Percentiles rank a stretch among this genome's conserved stretches.
These are phyloP conservation scores for Podospora tetraspora DNA, from an alignment of 495 filamentous ascomycete genomes.

Conservation along the genomic window DNA sequence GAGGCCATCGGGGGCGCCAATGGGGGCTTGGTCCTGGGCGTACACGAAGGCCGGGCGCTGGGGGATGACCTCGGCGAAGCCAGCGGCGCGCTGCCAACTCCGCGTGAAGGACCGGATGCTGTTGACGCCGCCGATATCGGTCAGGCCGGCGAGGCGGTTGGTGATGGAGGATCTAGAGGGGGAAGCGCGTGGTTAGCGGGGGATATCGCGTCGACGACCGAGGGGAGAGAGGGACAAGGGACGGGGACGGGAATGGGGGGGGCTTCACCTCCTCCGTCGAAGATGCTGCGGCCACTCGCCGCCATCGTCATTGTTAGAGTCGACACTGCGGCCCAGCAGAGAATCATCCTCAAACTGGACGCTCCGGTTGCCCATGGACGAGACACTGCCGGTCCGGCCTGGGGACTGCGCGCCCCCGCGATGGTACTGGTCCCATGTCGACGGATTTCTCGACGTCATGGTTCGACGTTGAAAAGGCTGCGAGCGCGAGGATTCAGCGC, in stretches of 20 bases:
- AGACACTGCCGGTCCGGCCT: slow-evolving; percentile 32
- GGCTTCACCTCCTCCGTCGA: slow-evolving; percentile 33
- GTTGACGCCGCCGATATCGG: slow-evolving; percentile 84
- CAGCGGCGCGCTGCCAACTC: slow-evolving; percentile 88
- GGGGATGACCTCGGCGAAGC: slow-evolving; percentile 79
- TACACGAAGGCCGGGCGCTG: slow-evolving; percentile 66
- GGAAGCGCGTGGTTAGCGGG: neutral
- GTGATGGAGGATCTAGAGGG: slow-evolving; percentile 64
- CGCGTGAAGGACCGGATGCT: slow-evolving; percentile 91
- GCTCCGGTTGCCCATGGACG: slow-evolving; percentile 33
- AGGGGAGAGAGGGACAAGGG: neutral
- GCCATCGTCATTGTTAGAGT: slow-evolving; percentile 24
- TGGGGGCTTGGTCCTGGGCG: slow-evolving; percentile 41
- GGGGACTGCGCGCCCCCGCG: slow-evolving; percentile 26
- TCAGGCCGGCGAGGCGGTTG: slow-evolving; percentile 58
- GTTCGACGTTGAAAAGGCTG: neutral
- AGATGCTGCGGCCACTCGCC: slow-evolving; percentile 33
- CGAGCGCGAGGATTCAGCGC: neutral
- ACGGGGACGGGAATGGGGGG: neutral
- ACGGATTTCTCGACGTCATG: slow-evolving; percentile 40
- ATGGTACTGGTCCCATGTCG: slow-evolving; percentile 51
- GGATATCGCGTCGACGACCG: neutral
- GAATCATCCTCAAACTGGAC: slow-evolving; percentile 36
- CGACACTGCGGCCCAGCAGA: slow-evolving; percentile 34
- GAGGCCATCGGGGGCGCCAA: slow-evolving; percentile 28